A percentile compares a stretch with the other conserved stretches of the same genome.
These are phyloP conservation scores for Marasmius oreades DNA, from an alignment of 1,284 basidiomycete species.

Conservation along the genomic window DNA sequence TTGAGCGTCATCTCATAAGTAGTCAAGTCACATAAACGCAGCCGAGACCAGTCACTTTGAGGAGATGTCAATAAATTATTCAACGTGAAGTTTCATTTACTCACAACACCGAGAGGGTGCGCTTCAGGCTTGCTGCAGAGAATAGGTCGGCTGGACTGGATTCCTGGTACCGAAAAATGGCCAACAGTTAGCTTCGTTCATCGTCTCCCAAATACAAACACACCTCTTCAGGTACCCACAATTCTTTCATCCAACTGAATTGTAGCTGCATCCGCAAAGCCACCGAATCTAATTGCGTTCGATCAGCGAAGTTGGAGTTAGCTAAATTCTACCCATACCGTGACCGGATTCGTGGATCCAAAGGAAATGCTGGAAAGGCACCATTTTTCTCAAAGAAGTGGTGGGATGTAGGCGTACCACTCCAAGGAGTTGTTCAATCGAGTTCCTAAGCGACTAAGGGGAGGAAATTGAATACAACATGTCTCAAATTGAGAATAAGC, in stretches of 20 bases:
- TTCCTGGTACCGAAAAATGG: neutral
- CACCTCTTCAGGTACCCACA: constrained; percentile 34
- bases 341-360: constrained; percentile 43
- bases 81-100: constrained; percentile 1
- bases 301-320: neutral
- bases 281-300: constrained; percentile 26
- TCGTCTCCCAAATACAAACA: neutral
- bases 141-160: constrained; percentile 27
- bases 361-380: constrained; percentile 51
- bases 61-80: neutral
- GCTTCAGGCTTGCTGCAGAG: constrained; percentile 29
- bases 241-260: constrained; percentile 46
- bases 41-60: constrained; percentile 32
- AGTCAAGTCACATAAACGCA: constrained; percentile 26
- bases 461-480: neutral
- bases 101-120: constrained; percentile 32
- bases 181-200: neutral
- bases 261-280: constrained; percentile 30
- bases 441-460: constrained; percentile 8
- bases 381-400: constrained; percentile 38
- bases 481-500: neutral
- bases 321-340: constrained; percentile 26
- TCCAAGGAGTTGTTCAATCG: constrained; percentile 31
- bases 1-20: constrained; percentile 32
- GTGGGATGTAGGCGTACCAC: constrained; percentile 29